These are phyloP conservation scores for Naganishia randhawae DNA, from an alignment of 768 basidiomycete species.

Conservation along the genomic window DNA sequence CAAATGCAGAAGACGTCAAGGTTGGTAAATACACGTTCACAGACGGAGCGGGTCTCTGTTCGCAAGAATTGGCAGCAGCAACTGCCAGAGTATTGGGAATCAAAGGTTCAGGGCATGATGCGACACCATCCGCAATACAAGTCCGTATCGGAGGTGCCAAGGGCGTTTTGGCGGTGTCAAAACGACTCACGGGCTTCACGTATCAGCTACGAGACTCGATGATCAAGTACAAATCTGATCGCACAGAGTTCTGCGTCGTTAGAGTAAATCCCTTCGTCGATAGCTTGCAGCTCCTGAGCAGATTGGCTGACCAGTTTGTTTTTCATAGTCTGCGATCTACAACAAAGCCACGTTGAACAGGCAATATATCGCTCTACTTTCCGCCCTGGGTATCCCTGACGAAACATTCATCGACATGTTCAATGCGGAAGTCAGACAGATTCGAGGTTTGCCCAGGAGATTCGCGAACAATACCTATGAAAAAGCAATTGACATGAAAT, in stretches of 20 bases:
- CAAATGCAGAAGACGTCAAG: slow-evolving; percentile 21
- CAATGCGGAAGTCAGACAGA: slow-evolving; percentile 34
- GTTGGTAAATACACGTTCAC: slow-evolving; percentile 26
- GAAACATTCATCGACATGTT: slow-evolving; percentile 44
- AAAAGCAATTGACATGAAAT: neutral
- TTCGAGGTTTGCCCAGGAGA: slow-evolving; percentile 4
- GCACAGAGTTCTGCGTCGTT: slow-evolving; percentile 33
- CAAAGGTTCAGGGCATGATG: slow-evolving; percentile 25
- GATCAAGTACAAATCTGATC: slow-evolving; percentile 32
- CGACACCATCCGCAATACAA: slow-evolving; percentile 32
- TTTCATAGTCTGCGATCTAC: slow-evolving; percentile 17
- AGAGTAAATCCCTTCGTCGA: slow-evolving; percentile 16
- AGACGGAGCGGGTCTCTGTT: slow-evolving; percentile 32
- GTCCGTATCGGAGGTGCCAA: slow-evolving; percentile 32
- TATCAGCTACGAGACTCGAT: slow-evolving; percentile 31
- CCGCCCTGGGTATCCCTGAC: slow-evolving; percentile 40
- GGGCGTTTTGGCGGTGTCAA: slow-evolving; percentile 4
- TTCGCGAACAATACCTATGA: slow-evolving; percentile 11
- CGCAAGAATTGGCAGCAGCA: slow-evolving; percentile 28
- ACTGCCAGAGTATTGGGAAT: slow-evolving; percentile 32
- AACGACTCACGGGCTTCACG: slow-evolving; percentile 6
- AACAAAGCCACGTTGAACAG: slow-evolving; percentile 37
- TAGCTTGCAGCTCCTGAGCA: neutral
- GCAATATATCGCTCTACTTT: slow-evolving; percentile 49
- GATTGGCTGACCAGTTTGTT: neutral